Base-by-base conservation (phyloP, 2,329 filamentous ascomycete genomes). In the Alternaria postmessia region DNA sequence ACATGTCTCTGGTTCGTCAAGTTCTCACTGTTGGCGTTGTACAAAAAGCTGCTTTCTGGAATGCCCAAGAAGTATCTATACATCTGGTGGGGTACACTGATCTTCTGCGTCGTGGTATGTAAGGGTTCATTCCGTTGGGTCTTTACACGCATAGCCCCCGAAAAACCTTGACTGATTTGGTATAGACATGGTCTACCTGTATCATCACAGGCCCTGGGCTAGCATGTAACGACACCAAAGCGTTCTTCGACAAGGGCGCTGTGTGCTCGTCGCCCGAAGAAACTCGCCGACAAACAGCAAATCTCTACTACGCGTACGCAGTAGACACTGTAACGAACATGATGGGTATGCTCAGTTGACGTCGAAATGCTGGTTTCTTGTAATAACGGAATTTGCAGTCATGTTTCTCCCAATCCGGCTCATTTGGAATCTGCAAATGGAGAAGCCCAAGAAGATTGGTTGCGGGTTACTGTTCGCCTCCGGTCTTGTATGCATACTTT, bases 1-100 rank as follows among this genome's bases (percentile, higher is more conserved):
- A 61, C 75, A 7, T 75, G 74, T 18, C 70, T 81, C 5, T 81
- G 78, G 78, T 69, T 76, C 36, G 75, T 80, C 52, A 81, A 82
- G 60, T 72, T 80, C 22, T 77, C 75, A 5, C 66, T 82, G 34
- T 67, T 82, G 51, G 70, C 75, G 16, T 70, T 81, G 44, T 81
- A 81, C 63, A 77, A 76, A 44, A 72, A 75, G 22, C 62, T 81
- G 16, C 65, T 81, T 51, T 62, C 59, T 7, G 77, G 78, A 1
- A 65, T 79, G 16, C 60, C 60, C 4, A 68, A 64, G 2, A 53
- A 57, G 22, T 77, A 79, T 38, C 67, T 73, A 24, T 73, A 65
- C 28, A 66, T 78, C 46, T 81, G 79, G 80, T 78, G 76, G 76
- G 65, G 55, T 5, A 72, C 80, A 2, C 22, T 78, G 26, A 56